These are phyloP conservation scores for Alnus glutinosa DNA, from an alignment of 306 rosid genomes.

Conservation along the genomic window DNA sequence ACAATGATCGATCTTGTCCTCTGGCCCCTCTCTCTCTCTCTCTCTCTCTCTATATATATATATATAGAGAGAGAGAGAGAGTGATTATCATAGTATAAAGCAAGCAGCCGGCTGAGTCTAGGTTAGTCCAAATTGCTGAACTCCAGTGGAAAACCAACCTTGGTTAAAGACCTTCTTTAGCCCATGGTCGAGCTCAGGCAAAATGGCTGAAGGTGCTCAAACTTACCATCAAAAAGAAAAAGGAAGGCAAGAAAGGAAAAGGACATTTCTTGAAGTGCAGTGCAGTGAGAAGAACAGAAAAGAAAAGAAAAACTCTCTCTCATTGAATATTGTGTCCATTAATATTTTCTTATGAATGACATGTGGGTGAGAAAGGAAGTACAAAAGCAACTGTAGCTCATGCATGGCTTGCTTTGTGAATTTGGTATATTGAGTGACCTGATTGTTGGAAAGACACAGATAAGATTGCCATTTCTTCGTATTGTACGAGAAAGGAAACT, in stretches of 20 bases:
- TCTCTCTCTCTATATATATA: too few species aligned
- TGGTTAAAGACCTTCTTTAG: slow-evolving; percentile 7
- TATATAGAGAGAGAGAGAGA: too few species aligned
- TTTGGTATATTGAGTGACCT: not conserved
- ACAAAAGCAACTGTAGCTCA: not conserved
- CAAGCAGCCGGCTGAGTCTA: too few species aligned
- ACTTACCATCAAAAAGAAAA: not conserved
- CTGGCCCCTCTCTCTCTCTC: too few species aligned
- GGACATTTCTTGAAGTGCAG: not conserved
- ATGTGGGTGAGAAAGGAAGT: not conserved
- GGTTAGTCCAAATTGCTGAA: too few species aligned
- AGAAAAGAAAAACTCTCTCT: not conserved
- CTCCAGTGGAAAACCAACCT: slow-evolving; percentile 4
- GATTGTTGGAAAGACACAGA: not conserved
- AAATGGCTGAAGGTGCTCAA: not conserved
- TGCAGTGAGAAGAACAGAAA: too few species aligned
- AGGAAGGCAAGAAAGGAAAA: not conserved
- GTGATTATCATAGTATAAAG: too few species aligned
- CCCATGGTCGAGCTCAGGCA: too few species aligned
- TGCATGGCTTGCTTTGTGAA: slow-evolving; percentile 8
- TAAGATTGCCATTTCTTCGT: slow-evolving; percentile 1
- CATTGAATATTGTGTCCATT: not conserved
- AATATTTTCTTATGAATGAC: not conserved
- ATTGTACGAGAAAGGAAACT: slow-evolving; percentile 6
- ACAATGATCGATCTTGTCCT: too few species aligned